phyloP scores from a whole-genome alignment of 83 land plant genomes.

The Diphasiastrum complanatum region DNA sequence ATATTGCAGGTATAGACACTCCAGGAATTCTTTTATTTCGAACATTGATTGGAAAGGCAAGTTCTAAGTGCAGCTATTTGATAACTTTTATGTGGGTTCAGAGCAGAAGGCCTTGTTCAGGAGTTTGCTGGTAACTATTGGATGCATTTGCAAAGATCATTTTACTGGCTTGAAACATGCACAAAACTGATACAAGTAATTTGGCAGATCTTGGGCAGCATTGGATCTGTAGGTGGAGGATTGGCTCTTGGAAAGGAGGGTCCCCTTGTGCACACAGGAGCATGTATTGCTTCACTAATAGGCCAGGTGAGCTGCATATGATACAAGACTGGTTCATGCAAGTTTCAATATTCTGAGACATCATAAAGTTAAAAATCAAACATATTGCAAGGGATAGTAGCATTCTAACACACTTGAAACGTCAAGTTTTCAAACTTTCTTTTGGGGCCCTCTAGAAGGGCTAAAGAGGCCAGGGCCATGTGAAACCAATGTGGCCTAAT shows the following conservation, averaged over 20 bases:
- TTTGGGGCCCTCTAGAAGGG: too few relatives aligned
- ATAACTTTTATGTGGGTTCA: background rate
- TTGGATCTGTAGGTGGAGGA: slow-evolving; percentile 99
- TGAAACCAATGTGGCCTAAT: too few relatives aligned
- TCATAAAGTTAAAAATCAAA: too few relatives aligned
- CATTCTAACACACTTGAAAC: too few relatives aligned
- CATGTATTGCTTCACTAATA: slow-evolving; percentile 94
- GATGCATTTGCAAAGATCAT: background rate
- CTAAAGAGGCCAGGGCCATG: too few relatives aligned
- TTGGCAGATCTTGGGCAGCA: slow-evolving; percentile 86
- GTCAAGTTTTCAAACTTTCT: too few relatives aligned
- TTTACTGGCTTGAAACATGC: background rate
- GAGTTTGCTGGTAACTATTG: background rate
- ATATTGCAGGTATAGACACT: slow-evolving; percentile 72
- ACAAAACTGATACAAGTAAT: background rate
- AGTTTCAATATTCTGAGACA: too few relatives aligned
- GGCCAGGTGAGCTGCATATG: slow-evolving; percentile 60
- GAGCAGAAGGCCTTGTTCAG: background rate
- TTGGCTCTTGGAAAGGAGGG: slow-evolving; percentile 98
- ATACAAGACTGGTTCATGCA: too few relatives aligned
- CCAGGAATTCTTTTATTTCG: slow-evolving; percentile 92
- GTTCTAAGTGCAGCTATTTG: slow-evolving; percentile 1
- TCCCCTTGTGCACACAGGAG: slow-evolving; percentile 98
- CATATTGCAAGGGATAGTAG: too few relatives aligned
- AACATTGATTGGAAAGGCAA: slow-evolving; percentile 93